Percentiles rank a stretch among this genome's conserved stretches.
Evolutionary conservation across 129 eudicot species (phyloP).

Genomic region (Centrapalus pauciflorus): DNA sequence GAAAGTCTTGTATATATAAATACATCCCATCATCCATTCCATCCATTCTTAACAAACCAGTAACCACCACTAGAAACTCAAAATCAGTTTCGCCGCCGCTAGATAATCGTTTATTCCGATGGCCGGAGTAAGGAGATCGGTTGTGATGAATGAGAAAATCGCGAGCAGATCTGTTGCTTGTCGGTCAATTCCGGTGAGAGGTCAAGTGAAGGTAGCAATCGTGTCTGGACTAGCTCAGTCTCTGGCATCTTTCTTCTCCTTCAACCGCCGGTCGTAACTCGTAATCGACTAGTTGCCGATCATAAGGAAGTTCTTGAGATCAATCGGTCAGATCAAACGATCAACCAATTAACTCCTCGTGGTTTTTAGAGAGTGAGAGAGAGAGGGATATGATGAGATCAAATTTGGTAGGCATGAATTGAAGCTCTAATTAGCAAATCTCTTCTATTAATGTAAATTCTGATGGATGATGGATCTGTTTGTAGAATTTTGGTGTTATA

Average conservation of each 20-base stretch:
- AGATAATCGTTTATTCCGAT: neutral
- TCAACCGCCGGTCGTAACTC: conserved; percentile 16
- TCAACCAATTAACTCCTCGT: neutral
- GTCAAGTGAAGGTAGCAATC: conserved; percentile 50
- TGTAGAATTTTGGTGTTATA: neutral
- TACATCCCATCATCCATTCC: no score
- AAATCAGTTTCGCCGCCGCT: neutral
- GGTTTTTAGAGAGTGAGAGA: neutral
- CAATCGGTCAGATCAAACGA: neutral
- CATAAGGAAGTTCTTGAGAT: no score
- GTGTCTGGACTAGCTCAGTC: conserved; percentile 35
- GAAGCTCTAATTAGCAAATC: neutral
- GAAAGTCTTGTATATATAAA: neutral
- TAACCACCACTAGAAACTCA: neutral
- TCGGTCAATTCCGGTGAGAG: conserved; percentile 46
- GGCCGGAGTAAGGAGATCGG: neutral
- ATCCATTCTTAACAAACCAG: no score
- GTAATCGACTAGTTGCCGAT: no score
- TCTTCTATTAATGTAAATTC: neutral
- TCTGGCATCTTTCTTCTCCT: conserved; percentile 36
- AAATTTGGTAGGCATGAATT: neutral
- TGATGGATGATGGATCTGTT: neutral
- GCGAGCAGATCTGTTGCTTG: neutral
- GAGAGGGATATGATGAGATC: no score
- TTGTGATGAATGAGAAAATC: neutral